A percentile compares a stretch with the other conserved stretches of the same genome.
phyloP scores from a whole-genome alignment of 1,139 yeast species.

The Hyphopichia buzzinii region DNA sequence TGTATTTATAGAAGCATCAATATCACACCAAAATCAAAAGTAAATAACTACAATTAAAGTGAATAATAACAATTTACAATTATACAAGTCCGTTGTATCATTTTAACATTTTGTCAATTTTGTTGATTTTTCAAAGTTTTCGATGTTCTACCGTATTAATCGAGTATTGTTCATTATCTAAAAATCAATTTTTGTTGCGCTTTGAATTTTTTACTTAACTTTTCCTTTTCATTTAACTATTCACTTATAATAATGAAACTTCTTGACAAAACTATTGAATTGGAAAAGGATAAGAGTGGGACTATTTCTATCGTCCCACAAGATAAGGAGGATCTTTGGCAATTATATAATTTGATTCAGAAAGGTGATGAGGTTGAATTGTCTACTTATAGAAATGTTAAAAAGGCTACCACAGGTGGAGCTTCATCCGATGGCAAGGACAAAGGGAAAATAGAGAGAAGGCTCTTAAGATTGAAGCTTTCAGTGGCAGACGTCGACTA shows the following conservation, averaged over 20 bases:
- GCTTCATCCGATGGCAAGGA: constrained; percentile 28
- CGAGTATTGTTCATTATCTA: too few relatives aligned
- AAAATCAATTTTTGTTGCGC: too few relatives aligned
- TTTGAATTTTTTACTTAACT: too few relatives aligned
- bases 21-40: too few relatives aligned
- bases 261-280: constrained; percentile 34
- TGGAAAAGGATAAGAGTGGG: constrained; percentile 67
- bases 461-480: constrained; percentile 53
- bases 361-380: constrained; percentile 74
- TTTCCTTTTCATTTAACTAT: too few relatives aligned
- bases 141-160: too few relatives aligned
- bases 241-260: constrained; percentile 61
- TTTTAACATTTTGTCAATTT: too few relatives aligned
- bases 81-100: too few relatives aligned
- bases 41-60: too few relatives aligned
- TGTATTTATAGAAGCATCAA: neutral
- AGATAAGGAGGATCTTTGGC: constrained; percentile 92
- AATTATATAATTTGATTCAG: constrained; percentile 73
- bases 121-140: too few relatives aligned
- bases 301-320: constrained; percentile 69
- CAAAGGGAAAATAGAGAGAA: constrained; percentile 56
- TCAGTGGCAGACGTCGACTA: constrained; percentile 73
- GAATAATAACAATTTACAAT: too few relatives aligned
- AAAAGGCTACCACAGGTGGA: constrained; percentile 30
- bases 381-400: constrained; percentile 65